phyloP scores from a whole-genome alignment of 2,329 filamentous ascomycete genomes.

The Phialemonium atrogriseum region DNA sequence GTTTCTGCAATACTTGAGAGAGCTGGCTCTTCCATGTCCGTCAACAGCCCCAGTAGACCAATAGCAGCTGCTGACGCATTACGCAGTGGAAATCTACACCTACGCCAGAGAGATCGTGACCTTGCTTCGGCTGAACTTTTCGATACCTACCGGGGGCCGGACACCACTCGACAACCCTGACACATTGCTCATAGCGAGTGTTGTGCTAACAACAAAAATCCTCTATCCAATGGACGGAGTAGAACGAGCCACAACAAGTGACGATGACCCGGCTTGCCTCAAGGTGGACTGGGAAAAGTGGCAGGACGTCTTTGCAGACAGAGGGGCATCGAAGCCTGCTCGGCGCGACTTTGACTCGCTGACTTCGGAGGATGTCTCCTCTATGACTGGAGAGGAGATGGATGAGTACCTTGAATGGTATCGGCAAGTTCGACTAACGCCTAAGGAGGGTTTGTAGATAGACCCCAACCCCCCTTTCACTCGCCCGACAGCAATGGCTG shows the following conservation, averaged over 20 bases:
- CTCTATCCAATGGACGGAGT: conserved; percentile 64
- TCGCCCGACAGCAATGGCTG: neutral
- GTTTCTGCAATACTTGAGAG: conserved; percentile 60
- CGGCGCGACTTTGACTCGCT: conserved; percentile 18
- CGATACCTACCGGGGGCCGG: conserved; percentile 41
- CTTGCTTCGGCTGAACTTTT: conserved; percentile 43
- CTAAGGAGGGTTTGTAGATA: conserved; percentile 2
- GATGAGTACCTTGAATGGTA: conserved; percentile 79
- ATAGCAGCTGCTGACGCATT: conserved; percentile 15
- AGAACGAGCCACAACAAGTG: conserved; percentile 37
- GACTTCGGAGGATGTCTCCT: conserved; percentile 20
- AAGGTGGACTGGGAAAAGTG: conserved; percentile 67
- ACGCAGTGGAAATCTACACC: conserved; percentile 54
- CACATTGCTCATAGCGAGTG: conserved; percentile 57
- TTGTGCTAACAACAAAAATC: conserved; percentile 72
- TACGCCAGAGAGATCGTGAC: conserved; percentile 49
- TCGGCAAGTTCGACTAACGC: conserved; percentile 51
- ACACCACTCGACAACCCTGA: conserved; percentile 61
- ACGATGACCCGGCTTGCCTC: conserved; percentile 49
- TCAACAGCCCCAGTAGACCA: conserved; percentile 2
- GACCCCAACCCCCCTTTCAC: neutral
- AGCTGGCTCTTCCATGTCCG: conserved; percentile 67
- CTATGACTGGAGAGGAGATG: conserved; percentile 50
- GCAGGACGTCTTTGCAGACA: conserved; percentile 40
- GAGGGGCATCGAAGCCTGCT: conserved; percentile 13